Base-by-base conservation (phyloP, 345 rosid species). In the Aquilaria malaccensis region DNA sequence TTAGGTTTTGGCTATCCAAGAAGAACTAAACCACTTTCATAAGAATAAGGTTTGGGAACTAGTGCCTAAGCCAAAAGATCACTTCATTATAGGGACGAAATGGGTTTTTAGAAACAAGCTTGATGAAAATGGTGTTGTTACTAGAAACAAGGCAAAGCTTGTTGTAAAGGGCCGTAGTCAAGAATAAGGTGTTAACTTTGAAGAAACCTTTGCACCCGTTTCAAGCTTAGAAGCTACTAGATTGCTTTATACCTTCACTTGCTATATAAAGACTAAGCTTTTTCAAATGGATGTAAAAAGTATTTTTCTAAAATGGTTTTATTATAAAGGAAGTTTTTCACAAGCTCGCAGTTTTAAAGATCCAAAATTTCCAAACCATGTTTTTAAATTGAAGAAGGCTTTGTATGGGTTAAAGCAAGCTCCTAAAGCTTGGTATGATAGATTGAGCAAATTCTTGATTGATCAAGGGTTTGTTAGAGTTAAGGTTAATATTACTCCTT, bases 221-320 rank as follows among this genome's bases (percentile, higher is more conserved):
- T 33, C 31, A 9, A 45, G 13, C 22, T n/a, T 60, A 1, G 53
- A 60, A 30, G 30, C 64, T 3, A 48, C 49, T 6, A 11, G 37
- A 22, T 22, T 60, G 13, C 7, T 60, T 5, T 31, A 22, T 7
- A 10, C 37, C 7, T 60, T 45, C 30, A 1, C 52, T 30, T 13
- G 41, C n/a, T 22, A 4, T 13, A 45, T 22, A 22, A 22, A 22
- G 22, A 22, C 22, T 22, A 22, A 22, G 22, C 22, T 22, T 22
- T 22, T 22, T 46, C 33, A 60, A 45, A 60, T 60, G 54, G 64
- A 60, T 60, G 64, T 60, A 0, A 60, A 60, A 12, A 60, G 64
- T 61, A 61, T 13, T 7, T 65, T 65, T 12, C 10, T 65, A 0
- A 13, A 65, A 65, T 65, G 61, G 61, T 13, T 29, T 43, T 31